Evolutionary conservation across 2,329 filamentous ascomycete genomes (phyloP).

Genomic region (Arachnomyces sp.): DNA sequence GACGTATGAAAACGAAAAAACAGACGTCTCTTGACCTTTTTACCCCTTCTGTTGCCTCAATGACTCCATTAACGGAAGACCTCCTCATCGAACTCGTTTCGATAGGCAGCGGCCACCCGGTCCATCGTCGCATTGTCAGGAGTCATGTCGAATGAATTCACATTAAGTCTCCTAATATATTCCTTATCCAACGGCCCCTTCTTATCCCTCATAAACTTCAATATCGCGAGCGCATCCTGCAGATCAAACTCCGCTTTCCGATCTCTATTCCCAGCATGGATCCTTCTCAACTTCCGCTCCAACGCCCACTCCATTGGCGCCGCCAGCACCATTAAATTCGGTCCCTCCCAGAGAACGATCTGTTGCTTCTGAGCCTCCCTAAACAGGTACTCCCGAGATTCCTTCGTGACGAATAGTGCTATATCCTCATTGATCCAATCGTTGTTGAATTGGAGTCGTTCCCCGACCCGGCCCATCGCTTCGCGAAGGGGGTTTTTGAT

Average conservation of each 20-base stretch:
- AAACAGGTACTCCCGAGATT: conserved; percentile 19
- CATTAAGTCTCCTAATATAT: conserved; percentile 20
- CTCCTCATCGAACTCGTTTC: conserved; percentile 17
- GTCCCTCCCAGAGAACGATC: conserved; percentile 24
- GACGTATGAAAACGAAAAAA: too few species aligned
- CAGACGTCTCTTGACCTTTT: too few species aligned
- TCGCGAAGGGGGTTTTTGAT: conserved; percentile 21
- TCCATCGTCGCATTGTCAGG: conserved; percentile 24
- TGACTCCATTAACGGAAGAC: conserved; percentile 1
- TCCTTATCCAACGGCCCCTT: conserved; percentile 19
- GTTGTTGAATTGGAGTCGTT: conserved; percentile 15
- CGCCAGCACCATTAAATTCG: conserved; percentile 22
- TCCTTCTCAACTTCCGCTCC: conserved; percentile 26
- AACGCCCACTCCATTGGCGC: conserved; percentile 29
- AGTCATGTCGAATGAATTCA: conserved; percentile 22
- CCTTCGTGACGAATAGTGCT: conserved; percentile 22
- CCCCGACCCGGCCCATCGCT: conserved; percentile 17
- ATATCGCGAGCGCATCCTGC: conserved; percentile 22
- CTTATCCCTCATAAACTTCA: conserved; percentile 19
- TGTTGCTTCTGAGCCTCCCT: conserved; percentile 23
- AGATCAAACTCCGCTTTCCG: conserved; percentile 22
- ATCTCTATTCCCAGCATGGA: conserved; percentile 17
- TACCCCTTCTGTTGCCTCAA: too few species aligned
- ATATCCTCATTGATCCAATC: conserved; percentile 27
- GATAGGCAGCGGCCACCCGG: conserved; percentile 22